Evolutionary conservation across 345 rosid genomes (phyloP).

Genomic region (Gossypium thurberi): DNA sequence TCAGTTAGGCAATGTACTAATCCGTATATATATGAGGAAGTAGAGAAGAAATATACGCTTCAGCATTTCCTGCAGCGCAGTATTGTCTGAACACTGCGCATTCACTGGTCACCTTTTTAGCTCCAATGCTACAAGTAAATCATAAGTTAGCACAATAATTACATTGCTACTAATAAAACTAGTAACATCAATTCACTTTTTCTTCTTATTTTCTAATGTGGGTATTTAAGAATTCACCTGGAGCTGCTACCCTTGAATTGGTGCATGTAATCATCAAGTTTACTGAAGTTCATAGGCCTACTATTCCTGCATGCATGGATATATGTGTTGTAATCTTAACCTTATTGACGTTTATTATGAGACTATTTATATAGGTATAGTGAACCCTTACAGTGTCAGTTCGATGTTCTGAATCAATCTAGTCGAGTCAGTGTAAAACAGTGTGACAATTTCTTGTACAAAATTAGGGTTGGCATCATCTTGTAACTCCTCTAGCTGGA

Average conservation of each 20-base stretch:
- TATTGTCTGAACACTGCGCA: constrained; percentile 5
- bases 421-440: constrained; percentile 50
- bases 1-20: neutral
- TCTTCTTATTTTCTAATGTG: neutral
- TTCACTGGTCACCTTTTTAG: constrained; percentile 6
- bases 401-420: constrained; percentile 54
- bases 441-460: constrained; percentile 55
- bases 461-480: constrained; percentile 68
- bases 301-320: neutral
- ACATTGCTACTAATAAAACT: neutral
- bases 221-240: constrained; percentile 17
- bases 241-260: constrained; percentile 46
- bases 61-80: constrained; percentile 11
- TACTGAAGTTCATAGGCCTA: constrained; percentile 21
- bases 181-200: neutral
- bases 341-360: neutral
- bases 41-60: constrained; percentile 4
- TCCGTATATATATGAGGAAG: neutral
- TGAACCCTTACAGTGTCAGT: constrained; percentile 43
- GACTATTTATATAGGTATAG: neutral
- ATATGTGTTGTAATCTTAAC: neutral
- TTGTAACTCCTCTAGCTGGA: constrained; percentile 62
- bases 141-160: neutral
- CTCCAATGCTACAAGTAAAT: constrained; percentile 14
- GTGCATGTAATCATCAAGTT: constrained; percentile 39